Evolutionary conservation across 192 early-diverging fungal genomes (phyloP).

Genomic region (Podila horticola): DNA sequence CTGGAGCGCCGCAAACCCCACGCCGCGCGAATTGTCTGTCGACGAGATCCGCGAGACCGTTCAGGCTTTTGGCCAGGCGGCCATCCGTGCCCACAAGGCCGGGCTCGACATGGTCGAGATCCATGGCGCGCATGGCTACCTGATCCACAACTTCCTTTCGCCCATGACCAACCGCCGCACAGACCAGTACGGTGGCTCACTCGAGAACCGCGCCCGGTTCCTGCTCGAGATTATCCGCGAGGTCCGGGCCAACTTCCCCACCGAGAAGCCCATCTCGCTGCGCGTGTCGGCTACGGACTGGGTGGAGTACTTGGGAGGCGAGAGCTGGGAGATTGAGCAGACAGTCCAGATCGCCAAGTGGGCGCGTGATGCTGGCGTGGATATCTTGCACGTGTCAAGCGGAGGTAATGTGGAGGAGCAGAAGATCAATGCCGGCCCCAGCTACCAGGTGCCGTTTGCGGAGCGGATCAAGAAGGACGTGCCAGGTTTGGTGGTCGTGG

Average conservation of each 20-base stretch:
- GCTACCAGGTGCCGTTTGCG: slow-evolving; percentile 81
- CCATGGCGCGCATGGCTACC: slow-evolving; percentile 92
- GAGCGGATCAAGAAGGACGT: slow-evolving; percentile 68
- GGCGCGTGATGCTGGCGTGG: slow-evolving; percentile 79
- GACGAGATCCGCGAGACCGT: slow-evolving; percentile 74
- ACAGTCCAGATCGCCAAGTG: slow-evolving; percentile 68
- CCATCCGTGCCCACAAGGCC: slow-evolving; percentile 77
- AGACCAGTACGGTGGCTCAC: slow-evolving; percentile 91
- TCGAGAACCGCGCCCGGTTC: slow-evolving; percentile 80
- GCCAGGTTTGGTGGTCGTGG: slow-evolving; percentile 64
- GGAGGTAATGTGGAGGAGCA: slow-evolving; percentile 76
- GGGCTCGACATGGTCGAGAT: slow-evolving; percentile 92
- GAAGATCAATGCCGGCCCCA: slow-evolving; percentile 56
- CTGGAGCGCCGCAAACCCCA: slow-evolving; percentile 48
- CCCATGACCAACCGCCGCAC: slow-evolving; percentile 86
- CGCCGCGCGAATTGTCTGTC: slow-evolving; percentile 69
- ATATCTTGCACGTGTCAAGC: slow-evolving; percentile 86
- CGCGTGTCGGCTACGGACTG: slow-evolving; percentile 85
- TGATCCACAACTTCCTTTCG: slow-evolving; percentile 84
- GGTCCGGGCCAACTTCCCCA: slow-evolving; percentile 70
- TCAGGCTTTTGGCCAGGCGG: slow-evolving; percentile 72
- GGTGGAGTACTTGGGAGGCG: slow-evolving; percentile 49
- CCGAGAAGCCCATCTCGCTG: slow-evolving; percentile 79
- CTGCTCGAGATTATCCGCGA: slow-evolving; percentile 67
- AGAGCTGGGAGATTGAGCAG: slow-evolving; percentile 79